Evolutionary conservation across 352 stramenopile genomes (phyloP).

Genomic region (Globisporangium canariense): DNA sequence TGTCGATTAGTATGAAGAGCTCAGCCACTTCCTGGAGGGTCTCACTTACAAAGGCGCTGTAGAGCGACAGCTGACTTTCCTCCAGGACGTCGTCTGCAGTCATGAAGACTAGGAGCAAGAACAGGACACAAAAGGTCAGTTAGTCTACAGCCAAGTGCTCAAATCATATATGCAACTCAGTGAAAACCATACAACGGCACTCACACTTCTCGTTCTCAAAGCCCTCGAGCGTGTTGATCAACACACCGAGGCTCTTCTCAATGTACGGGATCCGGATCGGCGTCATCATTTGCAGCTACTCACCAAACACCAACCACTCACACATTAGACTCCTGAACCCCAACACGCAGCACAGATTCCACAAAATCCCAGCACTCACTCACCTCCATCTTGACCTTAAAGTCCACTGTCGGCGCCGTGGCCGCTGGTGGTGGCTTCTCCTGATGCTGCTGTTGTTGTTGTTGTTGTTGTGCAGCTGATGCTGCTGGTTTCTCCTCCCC

Average conservation of each 20-base stretch:
- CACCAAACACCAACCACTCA: too few species aligned
- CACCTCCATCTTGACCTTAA: slow-evolving; percentile 84
- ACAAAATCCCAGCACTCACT: neutral
- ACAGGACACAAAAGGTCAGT: neutral
- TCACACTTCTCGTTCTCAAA: slow-evolving; percentile 81
- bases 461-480: too few species aligned
- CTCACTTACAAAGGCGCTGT: slow-evolving; percentile 73
- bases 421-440: slow-evolving; percentile 17
- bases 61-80: slow-evolving; percentile 75
- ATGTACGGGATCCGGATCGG: slow-evolving; percentile 87
- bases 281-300: slow-evolving; percentile 85
- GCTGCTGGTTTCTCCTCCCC: slow-evolving; percentile 16
- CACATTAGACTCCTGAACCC: neutral
- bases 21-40: neutral
- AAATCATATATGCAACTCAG: neutral
- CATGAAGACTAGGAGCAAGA: slow-evolving; percentile 55
- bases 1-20: too few species aligned
- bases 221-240: slow-evolving; percentile 72
- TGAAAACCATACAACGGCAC: slow-evolving; percentile 2
- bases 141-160: neutral
- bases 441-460: neutral
- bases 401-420: slow-evolving; percentile 40
- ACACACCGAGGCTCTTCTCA: slow-evolving; percentile 67
- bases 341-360: neutral
- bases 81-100: slow-evolving; percentile 81